Evolutionary conservation across 1,284 basidiomycete genomes (phyloP), one percentile per base, ranked within the genome.

Genomic region (Cryptococcus jaspeensis): DNA sequence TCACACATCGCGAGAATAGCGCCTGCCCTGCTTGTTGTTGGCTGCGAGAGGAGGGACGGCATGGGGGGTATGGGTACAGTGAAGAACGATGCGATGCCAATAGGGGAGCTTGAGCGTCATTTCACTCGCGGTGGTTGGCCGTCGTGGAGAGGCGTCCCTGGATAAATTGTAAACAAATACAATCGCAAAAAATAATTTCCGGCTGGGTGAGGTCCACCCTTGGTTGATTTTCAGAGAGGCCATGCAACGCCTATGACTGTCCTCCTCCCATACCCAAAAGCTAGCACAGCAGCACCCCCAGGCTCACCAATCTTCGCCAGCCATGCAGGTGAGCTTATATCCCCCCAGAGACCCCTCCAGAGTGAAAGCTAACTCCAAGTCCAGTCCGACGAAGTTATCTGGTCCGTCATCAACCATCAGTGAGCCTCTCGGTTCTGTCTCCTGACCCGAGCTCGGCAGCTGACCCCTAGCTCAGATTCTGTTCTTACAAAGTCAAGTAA

Each of bases 401-500:
- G 92, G 92, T 89, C 88, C 28, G 89, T 93, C 42, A 94, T 95
- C 74, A 92, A 92, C 77, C 83, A 85, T 62, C 89, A 92, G 76
- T 93, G 57, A 61, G 74, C 71, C 25, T 32, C 15, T 38, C 28
- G n/a, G 25, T 18, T 11, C 41, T 52, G 22, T 22, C 42, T 15
- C 18, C 46, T 35, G 25, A 41, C 37, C 35, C 32, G n/a, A 41
- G 42, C 28, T 36, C 37, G 15, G 38, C 32, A 15, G 50, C 55
- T 64, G 53, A 59, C 50, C 5, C 18, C n/a, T 18, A 7, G 15
- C 15, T 22, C 50, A 76, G 74, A 58, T 78, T 94, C 76, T 96
- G 93, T 80, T 94, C 92, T 0, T 97, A 94, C 79, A 96, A 95
- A 87, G 92, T 97, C 82, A 96, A 93, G 92, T 93, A 68, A 73